These are phyloP conservation scores for Warburgia ugandensis DNA, from an alignment of 164 flowering plant species.

Conservation along the genomic window DNA sequence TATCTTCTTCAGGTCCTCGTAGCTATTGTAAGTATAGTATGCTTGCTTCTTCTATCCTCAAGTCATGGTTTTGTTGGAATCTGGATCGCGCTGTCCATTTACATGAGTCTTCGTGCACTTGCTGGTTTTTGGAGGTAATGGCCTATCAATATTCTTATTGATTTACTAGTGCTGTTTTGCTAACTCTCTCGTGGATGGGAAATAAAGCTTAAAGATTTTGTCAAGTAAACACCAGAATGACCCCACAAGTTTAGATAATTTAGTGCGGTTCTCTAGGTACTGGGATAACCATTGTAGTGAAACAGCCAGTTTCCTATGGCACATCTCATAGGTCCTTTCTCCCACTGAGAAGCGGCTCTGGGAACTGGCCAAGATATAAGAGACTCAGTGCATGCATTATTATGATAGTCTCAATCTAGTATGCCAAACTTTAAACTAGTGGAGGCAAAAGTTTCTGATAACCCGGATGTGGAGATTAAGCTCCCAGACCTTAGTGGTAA, in stretches of 20 bases:
- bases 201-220: not conserved
- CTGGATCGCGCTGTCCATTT: conserved; percentile 78
- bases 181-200: no score
- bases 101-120: conserved; percentile 59
- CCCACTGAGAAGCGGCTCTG: no score
- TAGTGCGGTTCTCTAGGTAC: not conserved
- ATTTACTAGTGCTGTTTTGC: no score
- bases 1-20: conserved; percentile 55
- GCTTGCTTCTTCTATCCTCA: conserved; percentile 47
- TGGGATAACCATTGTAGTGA: no score
- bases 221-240: not conserved
- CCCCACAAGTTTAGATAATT: not conserved
- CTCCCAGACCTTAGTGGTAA: not conserved
- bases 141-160: not conserved
- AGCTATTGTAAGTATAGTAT: conserved; percentile 57
- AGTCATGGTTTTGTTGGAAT: conserved; percentile 67
- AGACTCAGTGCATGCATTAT: not conserved
- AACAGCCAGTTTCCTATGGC: no score
- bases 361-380: not conserved
- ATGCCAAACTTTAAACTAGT: not conserved
- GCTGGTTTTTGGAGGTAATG: conserved; percentile 81
- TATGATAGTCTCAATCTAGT: not conserved
- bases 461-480: not conserved
- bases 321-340: no score
- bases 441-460: not conserved